Percentiles rank a stretch among this genome's conserved stretches.
Evolutionary conservation across 257 asterid species (phyloP).

Genomic region (Ajuga chamaepitys): DNA sequence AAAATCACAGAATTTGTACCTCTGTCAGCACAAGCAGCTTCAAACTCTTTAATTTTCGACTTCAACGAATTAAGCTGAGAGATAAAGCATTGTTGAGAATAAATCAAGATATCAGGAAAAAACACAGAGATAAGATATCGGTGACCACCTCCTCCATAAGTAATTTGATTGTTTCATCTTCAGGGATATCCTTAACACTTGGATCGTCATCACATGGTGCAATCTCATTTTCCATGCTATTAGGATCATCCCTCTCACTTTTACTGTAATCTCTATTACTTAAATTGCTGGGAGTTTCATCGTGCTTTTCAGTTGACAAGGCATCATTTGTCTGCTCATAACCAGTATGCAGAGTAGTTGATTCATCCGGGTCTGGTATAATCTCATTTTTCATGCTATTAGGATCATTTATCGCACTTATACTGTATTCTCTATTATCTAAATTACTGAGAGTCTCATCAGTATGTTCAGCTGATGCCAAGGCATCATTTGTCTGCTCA

Average conservation of each 20-base stretch:
- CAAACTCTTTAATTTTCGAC: constrained; percentile 48
- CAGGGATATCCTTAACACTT: constrained; percentile 26
- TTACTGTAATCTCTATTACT: constrained; percentile 12
- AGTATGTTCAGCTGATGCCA: constrained; percentile 26
- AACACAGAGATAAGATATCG: background rate
- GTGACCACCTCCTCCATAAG: constrained; percentile 64
- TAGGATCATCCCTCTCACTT: constrained; percentile 18
- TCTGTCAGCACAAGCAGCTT: constrained; percentile 30
- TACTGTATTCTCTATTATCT: constrained; percentile 9
- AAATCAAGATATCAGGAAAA: constrained; percentile 1
- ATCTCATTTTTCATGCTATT: too few species aligned
- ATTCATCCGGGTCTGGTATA: constrained; percentile 46
- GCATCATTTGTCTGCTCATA: constrained; percentile 28
- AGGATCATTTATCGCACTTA: too few species aligned
- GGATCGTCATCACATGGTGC: constrained; percentile 30
- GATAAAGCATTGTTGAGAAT: constrained; percentile 14
- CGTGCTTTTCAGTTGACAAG: constrained; percentile 27
- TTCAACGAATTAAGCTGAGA: constrained; percentile 64
- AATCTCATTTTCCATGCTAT: constrained; percentile 26
- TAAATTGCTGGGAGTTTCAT: constrained; percentile 20
- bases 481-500: constrained; percentile 30
- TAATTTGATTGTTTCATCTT: constrained; percentile 38
- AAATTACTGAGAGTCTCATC: constrained; percentile 19
- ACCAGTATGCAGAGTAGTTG: constrained; percentile 27
- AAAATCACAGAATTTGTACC: constrained; percentile 34